Percentiles rank a stretch among this genome's conserved stretches.
Evolutionary conservation across 495 filamentous ascomycete species (phyloP).

Genomic region (Tuber borchii): DNA sequence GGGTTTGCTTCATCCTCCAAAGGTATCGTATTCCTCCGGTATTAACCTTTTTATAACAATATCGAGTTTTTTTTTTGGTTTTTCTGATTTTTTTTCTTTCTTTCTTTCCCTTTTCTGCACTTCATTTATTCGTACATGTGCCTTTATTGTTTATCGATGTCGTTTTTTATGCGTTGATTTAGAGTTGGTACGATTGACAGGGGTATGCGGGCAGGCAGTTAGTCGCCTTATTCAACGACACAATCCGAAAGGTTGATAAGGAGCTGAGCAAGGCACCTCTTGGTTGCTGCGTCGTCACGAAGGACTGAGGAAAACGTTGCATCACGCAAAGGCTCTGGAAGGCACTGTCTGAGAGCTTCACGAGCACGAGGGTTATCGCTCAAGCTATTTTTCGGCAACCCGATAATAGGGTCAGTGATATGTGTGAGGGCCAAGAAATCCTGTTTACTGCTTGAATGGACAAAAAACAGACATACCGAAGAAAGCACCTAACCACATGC

Average conservation of each 20-base stretch:
- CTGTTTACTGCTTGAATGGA: not conserved
- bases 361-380: constrained; percentile 95
- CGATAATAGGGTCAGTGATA: not conserved
- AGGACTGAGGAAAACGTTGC: constrained; percentile 95
- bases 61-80: not conserved
- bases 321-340: constrained; percentile 92
- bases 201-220: not conserved
- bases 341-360: constrained; percentile 91
- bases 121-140: constrained; percentile 3
- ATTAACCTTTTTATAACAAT: not conserved
- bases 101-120: not conserved
- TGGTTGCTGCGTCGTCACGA: constrained; percentile 94
- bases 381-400: constrained; percentile 52
- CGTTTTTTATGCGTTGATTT: not conserved
- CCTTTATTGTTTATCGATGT: not conserved
- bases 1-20: not conserved
- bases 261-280: constrained; percentile 92
- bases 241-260: constrained; percentile 95
- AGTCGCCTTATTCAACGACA: constrained; percentile 55
- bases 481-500: constrained; percentile 95
- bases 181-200: not conserved
- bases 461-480: constrained; percentile 59
- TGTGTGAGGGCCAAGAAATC: not conserved
- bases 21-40: not conserved
- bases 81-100: not conserved